Base-by-base conservation (phyloP, 2,329 filamentous ascomycete genomes). In the Diaporthe velutina region DNA sequence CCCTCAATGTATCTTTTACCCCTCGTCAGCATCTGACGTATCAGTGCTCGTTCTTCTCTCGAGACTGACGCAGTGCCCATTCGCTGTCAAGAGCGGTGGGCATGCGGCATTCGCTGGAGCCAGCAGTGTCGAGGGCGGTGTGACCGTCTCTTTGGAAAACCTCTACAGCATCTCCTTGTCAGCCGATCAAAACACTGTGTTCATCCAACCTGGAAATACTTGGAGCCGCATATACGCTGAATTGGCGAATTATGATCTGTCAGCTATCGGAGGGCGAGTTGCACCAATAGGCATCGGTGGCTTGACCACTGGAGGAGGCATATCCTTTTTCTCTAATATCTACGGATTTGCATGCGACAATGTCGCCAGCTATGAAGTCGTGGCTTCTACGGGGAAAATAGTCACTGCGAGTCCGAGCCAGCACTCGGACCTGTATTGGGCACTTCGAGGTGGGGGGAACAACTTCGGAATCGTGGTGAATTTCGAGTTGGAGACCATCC, bases 391-490 rank as follows among this genome's bases (percentile, higher is more conserved):
- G 38, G 89, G 89, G 1, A 76, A 81, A 19, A 79, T 87, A 25
- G 77, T 88, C 1, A 84, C 81, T 2, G 88, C 86, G 3, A 85
- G 82, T 8, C 80, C 79, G 4, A 79, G 81, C 3, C 77, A 86
- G 28, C 84, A 90, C 73, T 74, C 83, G 0, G 89, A 91, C 72
- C 83, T 92, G 1, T 91, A 88, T 81, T 91, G 89, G 88, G 90
- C 89, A 2, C 83, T 91, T 1, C 83, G 85, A 50, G 89, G 89
- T 25, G 87, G 88, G 4, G 88, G 89, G 3, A 89, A 88, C 45
- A 91, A 87, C 61, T 91, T 89, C 76, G 90, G 86, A n/a, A 83
- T 92, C 5, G 88, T 91, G 6, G 83, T 86, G 13, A 87, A 86
- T 13, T 85, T 91, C 79, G 83, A 85, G 30, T 78, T 88, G 19